These are phyloP conservation scores for Dictyostelium purpureum DNA, from an alignment of 78 protist genomes.

Conservation along the genomic window DNA sequence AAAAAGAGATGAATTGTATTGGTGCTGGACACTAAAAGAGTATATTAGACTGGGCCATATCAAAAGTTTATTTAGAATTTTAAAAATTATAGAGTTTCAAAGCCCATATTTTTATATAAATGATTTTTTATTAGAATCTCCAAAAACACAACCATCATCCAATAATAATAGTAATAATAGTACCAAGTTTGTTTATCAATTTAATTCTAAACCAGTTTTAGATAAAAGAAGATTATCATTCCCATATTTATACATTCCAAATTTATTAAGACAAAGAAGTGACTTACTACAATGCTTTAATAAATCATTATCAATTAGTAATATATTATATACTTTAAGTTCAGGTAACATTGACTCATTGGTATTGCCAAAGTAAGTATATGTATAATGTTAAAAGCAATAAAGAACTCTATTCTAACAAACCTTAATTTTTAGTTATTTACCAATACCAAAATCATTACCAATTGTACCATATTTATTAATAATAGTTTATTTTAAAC, in stretches of 20 bases:
- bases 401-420: background rate
- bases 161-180: background rate
- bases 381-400: background rate
- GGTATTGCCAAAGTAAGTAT: constrained; percentile 46
- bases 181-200: background rate
- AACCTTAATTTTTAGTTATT: background rate
- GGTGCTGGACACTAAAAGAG: constrained; percentile 70
- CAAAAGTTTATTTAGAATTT: constrained; percentile 27
- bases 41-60: constrained; percentile 61
- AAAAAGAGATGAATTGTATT: constrained; percentile 27
- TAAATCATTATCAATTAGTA: constrained; percentile 13
- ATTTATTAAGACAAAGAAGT: constrained; percentile 32
- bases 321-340: constrained; percentile 31
- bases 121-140: background rate
- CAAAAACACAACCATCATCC: background rate
- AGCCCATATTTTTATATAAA: background rate
- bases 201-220: background rate
- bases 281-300: constrained; percentile 24
- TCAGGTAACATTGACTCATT: constrained; percentile 34
- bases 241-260: constrained; percentile 47
- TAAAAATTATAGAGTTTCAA: constrained; percentile 19
- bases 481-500: constrained; percentile 33
- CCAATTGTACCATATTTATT: constrained; percentile 68
- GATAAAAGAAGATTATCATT: constrained; percentile 20
- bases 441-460: constrained; percentile 41